Conservation (phyloP, 2,329 filamentous ascomycete genomes). For the Clarireedia hainanense region DNA sequence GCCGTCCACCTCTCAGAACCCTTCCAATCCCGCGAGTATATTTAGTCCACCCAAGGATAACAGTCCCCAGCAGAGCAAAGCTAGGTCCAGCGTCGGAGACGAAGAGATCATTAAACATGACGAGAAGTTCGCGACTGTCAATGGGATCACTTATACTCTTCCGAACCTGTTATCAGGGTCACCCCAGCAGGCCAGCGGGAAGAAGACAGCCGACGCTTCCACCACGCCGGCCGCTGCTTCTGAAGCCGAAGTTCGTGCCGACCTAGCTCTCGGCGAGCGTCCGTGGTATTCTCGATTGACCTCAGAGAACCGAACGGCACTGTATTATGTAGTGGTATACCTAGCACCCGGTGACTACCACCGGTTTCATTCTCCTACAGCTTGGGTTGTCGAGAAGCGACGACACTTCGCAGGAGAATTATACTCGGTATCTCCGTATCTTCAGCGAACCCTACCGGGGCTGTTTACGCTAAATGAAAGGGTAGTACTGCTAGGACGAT, state of each 20-base stretch:
- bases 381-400: conserved; percentile 89
- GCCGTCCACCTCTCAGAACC: conserved; percentile 33
- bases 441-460: conserved; percentile 85
- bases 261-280: conserved; percentile 65
- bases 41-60: conserved; percentile 25
- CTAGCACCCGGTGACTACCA: conserved; percentile 97
- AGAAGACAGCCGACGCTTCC: conserved; percentile 62
- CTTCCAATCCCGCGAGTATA: conserved; percentile 40
- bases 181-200: conserved; percentile 31
- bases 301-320: conserved; percentile 54
- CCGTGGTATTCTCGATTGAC: conserved; percentile 66
- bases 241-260: conserved; percentile 74
- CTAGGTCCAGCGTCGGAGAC: conserved; percentile 29
- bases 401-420: conserved; percentile 98
- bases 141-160: conserved; percentile 91
- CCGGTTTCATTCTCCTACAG: conserved; percentile 90
- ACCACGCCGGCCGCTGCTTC: conserved; percentile 59
- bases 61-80: conserved; percentile 20
- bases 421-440: conserved; percentile 89
- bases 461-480: conserved; percentile 96
- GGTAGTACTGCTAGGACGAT: conserved; percentile 84
- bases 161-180: conserved; percentile 79
- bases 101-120: conserved; percentile 68
- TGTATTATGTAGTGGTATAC: conserved; percentile 95
- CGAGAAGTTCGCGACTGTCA: conserved; percentile 88